Evolutionary conservation across 371 early-diverging fungal genomes (phyloP).

Genomic region (Haplosporangium sp.): DNA sequence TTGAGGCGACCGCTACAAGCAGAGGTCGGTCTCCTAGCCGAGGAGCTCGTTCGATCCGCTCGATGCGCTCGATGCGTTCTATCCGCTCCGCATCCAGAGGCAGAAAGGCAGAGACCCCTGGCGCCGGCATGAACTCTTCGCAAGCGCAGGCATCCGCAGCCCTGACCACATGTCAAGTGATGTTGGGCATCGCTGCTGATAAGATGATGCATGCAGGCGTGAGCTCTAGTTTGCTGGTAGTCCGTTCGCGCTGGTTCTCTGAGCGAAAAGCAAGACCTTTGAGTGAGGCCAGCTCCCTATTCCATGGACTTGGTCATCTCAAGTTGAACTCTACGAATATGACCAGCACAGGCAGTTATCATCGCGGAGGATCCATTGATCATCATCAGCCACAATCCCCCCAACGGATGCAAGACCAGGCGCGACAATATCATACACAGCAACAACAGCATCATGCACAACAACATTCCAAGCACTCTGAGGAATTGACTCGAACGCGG

Average conservation of each 20-base stretch:
- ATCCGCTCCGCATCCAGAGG: too few species aligned
- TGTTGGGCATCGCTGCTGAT: constrained; percentile 36
- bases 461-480: constrained; percentile 23
- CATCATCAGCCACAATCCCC: too few species aligned
- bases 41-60: constrained; percentile 13
- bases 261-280: not conserved
- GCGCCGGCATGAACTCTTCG: not conserved
- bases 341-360: not conserved
- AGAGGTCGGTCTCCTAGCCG: constrained; percentile 5
- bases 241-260: constrained; percentile 34
- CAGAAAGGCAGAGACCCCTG: constrained; percentile 14
- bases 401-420: constrained; percentile 15
- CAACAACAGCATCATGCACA: constrained; percentile 32
- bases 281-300: not conserved
- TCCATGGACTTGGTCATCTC: constrained; percentile 13
- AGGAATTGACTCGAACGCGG: constrained; percentile 6
- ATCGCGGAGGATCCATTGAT: constrained; percentile 2
- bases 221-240: constrained; percentile 25
- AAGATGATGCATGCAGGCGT: constrained; percentile 37
- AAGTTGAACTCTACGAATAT: not conserved
- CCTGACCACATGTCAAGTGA: constrained; percentile 36
- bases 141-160: not conserved
- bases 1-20: not conserved
- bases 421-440: constrained; percentile 21
- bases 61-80: too few species aligned